phyloP scores from a whole-genome alignment of 1,284 basidiomycete species.

The Puccinia triticina region DNA sequence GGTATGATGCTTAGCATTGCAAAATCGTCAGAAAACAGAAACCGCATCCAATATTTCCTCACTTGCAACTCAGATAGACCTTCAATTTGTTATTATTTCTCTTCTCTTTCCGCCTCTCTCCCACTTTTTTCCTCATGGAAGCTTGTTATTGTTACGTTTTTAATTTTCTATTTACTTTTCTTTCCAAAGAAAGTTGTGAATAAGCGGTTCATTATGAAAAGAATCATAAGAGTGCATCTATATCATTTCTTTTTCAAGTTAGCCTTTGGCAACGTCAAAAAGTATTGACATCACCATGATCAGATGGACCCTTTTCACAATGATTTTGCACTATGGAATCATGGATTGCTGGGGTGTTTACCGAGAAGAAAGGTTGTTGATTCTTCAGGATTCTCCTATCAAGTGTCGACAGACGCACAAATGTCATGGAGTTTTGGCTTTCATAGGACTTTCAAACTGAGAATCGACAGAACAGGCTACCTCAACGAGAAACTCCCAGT shows the following conservation, averaged over 20 bases:
- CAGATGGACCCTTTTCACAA: no score
- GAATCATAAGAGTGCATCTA: not conserved
- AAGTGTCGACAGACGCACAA: no score
- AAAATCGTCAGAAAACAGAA: not conserved
- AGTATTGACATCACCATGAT: no score
- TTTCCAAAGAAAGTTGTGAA: not conserved
- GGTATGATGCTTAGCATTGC: conserved; percentile 37
- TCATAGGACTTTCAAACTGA: no score
- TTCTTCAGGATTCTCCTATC: no score
- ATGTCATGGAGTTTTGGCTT: no score
- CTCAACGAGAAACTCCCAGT: no score
- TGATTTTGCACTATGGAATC: no score
- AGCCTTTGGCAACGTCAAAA: no score
- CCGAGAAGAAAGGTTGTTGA: no score
- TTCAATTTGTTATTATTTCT: not conserved
- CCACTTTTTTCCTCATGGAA: not conserved
- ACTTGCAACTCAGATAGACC: not conserved
- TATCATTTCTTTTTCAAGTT: not conserved
- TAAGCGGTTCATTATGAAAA: not conserved
- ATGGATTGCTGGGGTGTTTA: no score
- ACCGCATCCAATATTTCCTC: not conserved
- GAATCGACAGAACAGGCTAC: no score
- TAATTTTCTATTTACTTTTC: not conserved
- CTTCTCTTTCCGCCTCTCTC: not conserved
- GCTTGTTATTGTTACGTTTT: not conserved